Percentiles rank a stretch among this genome's conserved stretches.
Conservation (phyloP, 352 stramenopile species). For the Globisporangium emineosum region DNA sequence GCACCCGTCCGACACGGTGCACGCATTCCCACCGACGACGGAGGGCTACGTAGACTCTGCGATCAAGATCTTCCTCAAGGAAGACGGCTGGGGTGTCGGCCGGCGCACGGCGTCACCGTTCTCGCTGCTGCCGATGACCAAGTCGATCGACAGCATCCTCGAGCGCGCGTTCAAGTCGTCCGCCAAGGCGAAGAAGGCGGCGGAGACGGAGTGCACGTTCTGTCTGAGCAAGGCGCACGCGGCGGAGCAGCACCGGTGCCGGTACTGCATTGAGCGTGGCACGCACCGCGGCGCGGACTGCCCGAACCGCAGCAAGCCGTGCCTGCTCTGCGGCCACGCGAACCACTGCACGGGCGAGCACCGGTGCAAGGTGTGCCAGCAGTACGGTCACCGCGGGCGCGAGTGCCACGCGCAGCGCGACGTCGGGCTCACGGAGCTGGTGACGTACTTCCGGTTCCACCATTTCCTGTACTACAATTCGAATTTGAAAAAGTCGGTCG, state of each 20-base stretch:
- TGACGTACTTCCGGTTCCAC: constrained; percentile 86
- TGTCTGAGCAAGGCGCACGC: constrained; percentile 62
- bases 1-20: constrained; percentile 78
- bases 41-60: constrained; percentile 77
- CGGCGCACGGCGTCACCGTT: constrained; percentile 68
- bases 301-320: constrained; percentile 67
- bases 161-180: constrained; percentile 60
- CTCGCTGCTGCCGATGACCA: constrained; percentile 71
- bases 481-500: constrained; percentile 85
- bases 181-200: constrained; percentile 15
- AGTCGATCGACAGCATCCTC: constrained; percentile 72
- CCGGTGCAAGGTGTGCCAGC: constrained; percentile 76
- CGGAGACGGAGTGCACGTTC: constrained; percentile 43
- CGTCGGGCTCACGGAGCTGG: constrained; percentile 71
- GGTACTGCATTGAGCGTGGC: constrained; percentile 79
- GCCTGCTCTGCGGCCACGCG: constrained; percentile 63
- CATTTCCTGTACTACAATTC: constrained; percentile 89
- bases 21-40: constrained; percentile 77
- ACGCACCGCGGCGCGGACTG: constrained; percentile 71
- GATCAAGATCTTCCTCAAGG: constrained; percentile 84
- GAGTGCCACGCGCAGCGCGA: constrained; percentile 82
- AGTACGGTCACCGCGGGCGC: constrained; percentile 78
- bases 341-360: constrained; percentile 83
- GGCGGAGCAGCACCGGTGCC: constrained; percentile 72
- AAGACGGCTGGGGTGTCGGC: constrained; percentile 60